phyloP scores from a whole-genome alignment of 106 monocot species.

The Triglochin maritima region DNA sequence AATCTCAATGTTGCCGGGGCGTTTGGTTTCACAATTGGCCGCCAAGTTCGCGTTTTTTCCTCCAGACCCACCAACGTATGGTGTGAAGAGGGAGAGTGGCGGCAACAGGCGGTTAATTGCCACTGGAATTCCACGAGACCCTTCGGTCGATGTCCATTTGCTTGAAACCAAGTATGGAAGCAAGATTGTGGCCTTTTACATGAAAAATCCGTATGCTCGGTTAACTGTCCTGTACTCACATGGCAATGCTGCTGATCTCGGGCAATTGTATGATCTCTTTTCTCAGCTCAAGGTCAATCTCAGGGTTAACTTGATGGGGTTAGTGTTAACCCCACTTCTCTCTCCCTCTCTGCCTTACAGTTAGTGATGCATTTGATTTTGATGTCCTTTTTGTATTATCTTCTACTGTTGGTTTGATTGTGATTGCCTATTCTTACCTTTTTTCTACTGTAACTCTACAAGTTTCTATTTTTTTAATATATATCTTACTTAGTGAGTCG shows the following conservation, averaged over 20 bases:
- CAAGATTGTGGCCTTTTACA: slow-evolving; percentile 65
- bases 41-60: slow-evolving; percentile 85
- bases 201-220: slow-evolving; percentile 53
- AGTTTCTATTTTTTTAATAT: too few relatives aligned
- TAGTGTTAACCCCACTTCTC: too few relatives aligned
- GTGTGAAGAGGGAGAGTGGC: slow-evolving; percentile 27
- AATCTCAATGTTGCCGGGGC: slow-evolving; percentile 51
- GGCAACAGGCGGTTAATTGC: slow-evolving; percentile 35
- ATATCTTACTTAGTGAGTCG: too few relatives aligned
- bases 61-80: slow-evolving; percentile 58
- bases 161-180: slow-evolving; percentile 54
- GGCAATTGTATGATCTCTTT: slow-evolving; percentile 84
- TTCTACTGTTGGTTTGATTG: too few relatives aligned
- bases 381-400: too few relatives aligned
- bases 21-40: slow-evolving; percentile 66
- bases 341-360: too few relatives aligned
- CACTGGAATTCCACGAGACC: slow-evolving; percentile 52
- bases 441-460: too few relatives aligned
- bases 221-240: slow-evolving; percentile 83
- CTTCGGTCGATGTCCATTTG: slow-evolving; percentile 41
- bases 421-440: too few relatives aligned
- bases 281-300: slow-evolving; percentile 80
- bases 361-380: too few relatives aligned
- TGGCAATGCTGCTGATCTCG: slow-evolving; percentile 87
- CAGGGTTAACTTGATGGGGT: slow-evolving; percentile 91